Evolutionary conservation across 495 filamentous ascomycete species (phyloP), one percentile per base, ranked within the genome.

Genomic region (Xylaria flabelliformis): DNA sequence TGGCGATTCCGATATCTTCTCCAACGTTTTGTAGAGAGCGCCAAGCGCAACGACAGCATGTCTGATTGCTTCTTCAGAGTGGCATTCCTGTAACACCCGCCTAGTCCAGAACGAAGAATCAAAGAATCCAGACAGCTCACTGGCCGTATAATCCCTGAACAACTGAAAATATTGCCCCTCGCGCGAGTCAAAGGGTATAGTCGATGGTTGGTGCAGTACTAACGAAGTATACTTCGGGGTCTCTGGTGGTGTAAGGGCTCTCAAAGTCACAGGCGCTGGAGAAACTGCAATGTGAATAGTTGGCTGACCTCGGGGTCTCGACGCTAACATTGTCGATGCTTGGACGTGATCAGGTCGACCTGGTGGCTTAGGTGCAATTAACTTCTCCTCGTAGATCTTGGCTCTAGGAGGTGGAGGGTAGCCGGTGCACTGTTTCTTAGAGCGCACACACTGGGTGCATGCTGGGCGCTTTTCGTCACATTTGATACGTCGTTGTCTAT

Each of bases 11-110:
- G 83, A 80, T 65, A 83, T 79, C 79, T 85, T 84, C 78, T 86
- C 83, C 56, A 91, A 79, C 3, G 86, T 88, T 74, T 90, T 88
- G 70, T 91, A 91, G 32, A 91, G 80, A 1, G 89, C 88, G 61
- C 88, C 88, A 34, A 93, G 80, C 50, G 90, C 90, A 17, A 91
- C 83, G 1, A 91, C 85, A 9, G 91, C 89, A 77, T 93, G 90
- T 29, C 88, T 85, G 55, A 93, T 88, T 5, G 88, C 83, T 4
- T 90, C 82, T 75, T 91, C 88, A 19, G 85, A 84, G 61, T 88
- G 85, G 51, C 88, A 89, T 72, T 88, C 88, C 75, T 90, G 88
- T 44, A 91, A 78, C 13, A 92, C 83, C 17, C 80, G 83, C 56
- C 78, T 82, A 15, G 81, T 86, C 90, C 90, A 92, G 71, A 91